Conservation (phyloP, 106 monocot genomes). For the Allium sativum region DNA sequence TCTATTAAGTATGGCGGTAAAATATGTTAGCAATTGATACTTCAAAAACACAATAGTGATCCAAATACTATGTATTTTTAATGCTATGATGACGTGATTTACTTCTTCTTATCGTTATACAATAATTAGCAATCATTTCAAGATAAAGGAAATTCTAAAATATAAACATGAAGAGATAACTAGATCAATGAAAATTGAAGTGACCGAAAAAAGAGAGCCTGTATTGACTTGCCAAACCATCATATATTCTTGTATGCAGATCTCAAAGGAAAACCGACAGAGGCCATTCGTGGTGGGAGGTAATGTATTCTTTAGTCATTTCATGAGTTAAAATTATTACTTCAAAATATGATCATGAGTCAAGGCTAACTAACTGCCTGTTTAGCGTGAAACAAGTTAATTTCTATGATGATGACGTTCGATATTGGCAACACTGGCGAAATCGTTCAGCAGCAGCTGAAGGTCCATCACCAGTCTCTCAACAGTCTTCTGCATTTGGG, state of each 20-base stretch:
- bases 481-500: conserved; percentile 62
- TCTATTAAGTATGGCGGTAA: too few species aligned
- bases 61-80: too few species aligned
- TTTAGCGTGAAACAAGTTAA: conserved; percentile 93
- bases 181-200: too few species aligned
- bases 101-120: too few species aligned
- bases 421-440: conserved; percentile 90
- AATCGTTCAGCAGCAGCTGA: conserved; percentile 87
- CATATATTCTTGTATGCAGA: conserved; percentile 32
- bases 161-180: too few species aligned
- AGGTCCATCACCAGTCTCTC: conserved; percentile 58
- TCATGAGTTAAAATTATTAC: not conserved
- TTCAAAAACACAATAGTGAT: too few species aligned
- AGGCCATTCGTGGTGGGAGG: conserved; percentile 95
- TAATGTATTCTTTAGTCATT: conserved; percentile 17
- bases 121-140: too few species aligned
- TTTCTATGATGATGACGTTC: conserved; percentile 96
- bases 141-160: too few species aligned
- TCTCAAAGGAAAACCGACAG: conserved; percentile 73
- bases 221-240: not conserved
- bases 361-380: conserved; percentile 7
- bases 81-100: too few species aligned
- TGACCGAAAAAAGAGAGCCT: too few species aligned
- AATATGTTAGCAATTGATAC: too few species aligned
- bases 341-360: not conserved